Percentiles rank a stretch among this genome's conserved stretches.
phyloP scores from a whole-genome alignment of 164 flowering plant genomes.

The Protea cynaroides region DNA sequence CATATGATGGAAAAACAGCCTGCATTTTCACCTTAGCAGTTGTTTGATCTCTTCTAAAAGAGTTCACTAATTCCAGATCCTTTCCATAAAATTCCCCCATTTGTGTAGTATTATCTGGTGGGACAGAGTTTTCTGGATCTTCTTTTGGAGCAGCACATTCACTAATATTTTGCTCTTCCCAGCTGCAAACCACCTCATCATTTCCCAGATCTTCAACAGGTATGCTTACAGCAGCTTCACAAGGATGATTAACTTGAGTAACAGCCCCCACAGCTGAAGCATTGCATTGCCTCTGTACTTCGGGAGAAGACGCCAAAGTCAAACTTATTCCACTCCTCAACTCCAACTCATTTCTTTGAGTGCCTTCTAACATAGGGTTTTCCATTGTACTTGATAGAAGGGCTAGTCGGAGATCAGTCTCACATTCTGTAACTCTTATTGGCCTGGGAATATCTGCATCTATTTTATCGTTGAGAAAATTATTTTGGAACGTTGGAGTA shows the following conservation, averaged over 20 bases:
- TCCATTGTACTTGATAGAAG: constrained; percentile 1
- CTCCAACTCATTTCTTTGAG: constrained; percentile 2
- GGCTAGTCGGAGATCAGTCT: background rate
- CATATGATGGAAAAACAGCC: constrained; percentile 9
- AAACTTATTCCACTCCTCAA: background rate
- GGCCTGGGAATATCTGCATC: constrained; percentile 3
- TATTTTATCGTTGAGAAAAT: constrained; percentile 2
- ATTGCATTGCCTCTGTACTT: constrained; percentile 1
- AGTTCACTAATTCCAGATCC: background rate
- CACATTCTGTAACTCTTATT: background rate
- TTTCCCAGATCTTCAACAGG: background rate
- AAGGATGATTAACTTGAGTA: constrained; percentile 1
- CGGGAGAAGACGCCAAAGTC: constrained; percentile 3
- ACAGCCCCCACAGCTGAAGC: constrained; percentile 8
- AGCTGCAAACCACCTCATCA: background rate
- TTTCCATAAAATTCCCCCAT: background rate
- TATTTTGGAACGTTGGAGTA: background rate
- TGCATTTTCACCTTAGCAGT: constrained; percentile 8
- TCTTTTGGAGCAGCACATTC: constrained; percentile 4
- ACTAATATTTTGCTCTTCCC: constrained; percentile 1
- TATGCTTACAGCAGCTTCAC: constrained; percentile 2
- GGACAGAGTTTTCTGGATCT: constrained; percentile 1
- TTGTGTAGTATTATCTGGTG: constrained; percentile 3
- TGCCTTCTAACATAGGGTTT: constrained; percentile 4
- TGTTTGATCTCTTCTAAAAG: constrained; percentile 6